These are phyloP conservation scores for Podaxis rugospora DNA, from an alignment of 768 basidiomycete genomes.

Conservation along the genomic window DNA sequence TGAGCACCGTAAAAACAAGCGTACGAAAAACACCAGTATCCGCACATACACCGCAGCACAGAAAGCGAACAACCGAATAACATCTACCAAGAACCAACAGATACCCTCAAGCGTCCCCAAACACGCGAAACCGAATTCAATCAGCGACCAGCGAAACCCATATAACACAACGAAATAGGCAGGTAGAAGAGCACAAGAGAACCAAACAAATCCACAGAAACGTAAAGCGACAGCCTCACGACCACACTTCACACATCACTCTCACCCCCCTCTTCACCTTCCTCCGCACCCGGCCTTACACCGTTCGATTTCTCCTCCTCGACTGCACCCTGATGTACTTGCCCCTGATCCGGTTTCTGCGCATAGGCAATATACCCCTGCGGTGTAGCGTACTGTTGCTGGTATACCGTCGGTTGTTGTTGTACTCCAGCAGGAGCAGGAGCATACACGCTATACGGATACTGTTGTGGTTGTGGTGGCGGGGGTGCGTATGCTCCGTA, in stretches of 20 bases:
- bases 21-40: too few relatives aligned
- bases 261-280: neutral
- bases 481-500: conserved; percentile 7
- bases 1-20: too few relatives aligned
- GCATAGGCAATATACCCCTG: neutral
- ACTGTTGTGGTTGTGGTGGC: conserved; percentile 7
- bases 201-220: neutral
- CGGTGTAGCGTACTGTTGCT: neutral
- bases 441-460: neutral
- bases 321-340: neutral
- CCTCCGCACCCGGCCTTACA: neutral
- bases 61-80: too few relatives aligned
- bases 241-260: neutral
- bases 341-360: neutral
- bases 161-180: neutral
- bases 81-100: too few relatives aligned
- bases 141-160: too few relatives aligned
- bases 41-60: too few relatives aligned
- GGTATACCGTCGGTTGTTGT: neutral
- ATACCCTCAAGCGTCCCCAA: too few relatives aligned
- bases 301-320: neutral
- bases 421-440: neutral
- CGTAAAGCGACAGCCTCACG: neutral
- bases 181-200: neutral
- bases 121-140: neutral